These are phyloP conservation scores for Hymenoscyphus fraxineus DNA, from an alignment of 2,329 filamentous ascomycete genomes.

Conservation along the genomic window DNA sequence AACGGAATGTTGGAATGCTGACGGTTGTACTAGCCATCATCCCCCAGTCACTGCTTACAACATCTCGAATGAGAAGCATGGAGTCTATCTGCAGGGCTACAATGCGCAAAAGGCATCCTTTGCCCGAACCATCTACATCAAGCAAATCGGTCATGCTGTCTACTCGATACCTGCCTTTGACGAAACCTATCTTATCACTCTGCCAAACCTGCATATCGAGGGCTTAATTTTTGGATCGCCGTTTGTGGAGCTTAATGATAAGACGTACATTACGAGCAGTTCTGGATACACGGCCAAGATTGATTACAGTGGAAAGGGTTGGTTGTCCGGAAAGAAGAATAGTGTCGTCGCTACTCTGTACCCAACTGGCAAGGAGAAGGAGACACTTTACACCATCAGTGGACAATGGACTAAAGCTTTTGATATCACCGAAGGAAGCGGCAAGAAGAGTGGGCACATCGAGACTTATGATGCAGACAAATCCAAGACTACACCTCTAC, in stretches of 20 bases:
- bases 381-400: conserved; percentile 73
- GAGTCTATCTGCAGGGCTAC: conserved; percentile 78
- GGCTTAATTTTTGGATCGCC: conserved; percentile 82
- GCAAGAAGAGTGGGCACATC: conserved; percentile 51
- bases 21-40: conserved; percentile 61
- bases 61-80: conserved; percentile 81
- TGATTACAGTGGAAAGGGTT: conserved; percentile 90
- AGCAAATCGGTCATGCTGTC: conserved; percentile 87
- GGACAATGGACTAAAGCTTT: conserved; percentile 90
- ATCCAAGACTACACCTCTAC: conserved; percentile 61
- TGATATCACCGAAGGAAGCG: conserved; percentile 65
- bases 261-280: conserved; percentile 80
- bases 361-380: conserved; percentile 65
- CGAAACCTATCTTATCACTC: conserved; percentile 78
- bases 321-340: conserved; percentile 96
- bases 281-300: conserved; percentile 85
- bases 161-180: conserved; percentile 62
- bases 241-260: conserved; percentile 85
- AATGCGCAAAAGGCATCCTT: conserved; percentile 97
- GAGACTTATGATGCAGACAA: conserved; percentile 59
- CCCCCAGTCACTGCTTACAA: conserved; percentile 92
- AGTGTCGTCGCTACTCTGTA: conserved; percentile 74
- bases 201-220: conserved; percentile 89
- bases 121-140: conserved; percentile 88
- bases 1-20: not conserved